A percentile compares a stretch with the other conserved stretches of the same genome.
Evolutionary conservation across 495 filamentous ascomycete genomes (phyloP).

Genomic region (Annulohypoxylon bovei): DNA sequence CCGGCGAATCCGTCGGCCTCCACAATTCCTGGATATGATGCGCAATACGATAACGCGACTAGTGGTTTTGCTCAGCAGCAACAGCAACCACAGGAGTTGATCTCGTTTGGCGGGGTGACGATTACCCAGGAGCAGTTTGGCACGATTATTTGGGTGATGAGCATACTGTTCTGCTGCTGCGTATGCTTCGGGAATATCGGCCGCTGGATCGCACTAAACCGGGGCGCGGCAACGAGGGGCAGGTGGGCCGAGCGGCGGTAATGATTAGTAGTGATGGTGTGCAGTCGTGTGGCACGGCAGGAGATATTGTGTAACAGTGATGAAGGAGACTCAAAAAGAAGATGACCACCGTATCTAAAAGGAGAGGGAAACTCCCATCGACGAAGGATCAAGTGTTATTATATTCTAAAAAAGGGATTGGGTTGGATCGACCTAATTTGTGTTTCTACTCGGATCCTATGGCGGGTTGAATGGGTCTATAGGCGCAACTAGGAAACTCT

Average conservation of each 20-base stretch:
- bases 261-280: background rate
- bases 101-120: conserved; percentile 63
- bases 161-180: conserved; percentile 91
- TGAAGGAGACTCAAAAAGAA: background rate
- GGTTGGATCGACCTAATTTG: background rate
- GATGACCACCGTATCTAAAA: background rate
- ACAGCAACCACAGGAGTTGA: background rate
- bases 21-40: conserved; percentile 13
- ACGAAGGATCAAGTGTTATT: background rate
- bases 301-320: background rate
- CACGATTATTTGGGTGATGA: conserved; percentile 85
- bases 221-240: conserved; percentile 46
- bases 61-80: conserved; percentile 8
- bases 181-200: conserved; percentile 98
- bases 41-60: conserved; percentile 41
- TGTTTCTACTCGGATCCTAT: background rate
- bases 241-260: conserved; percentile 47
- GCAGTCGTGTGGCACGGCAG: background rate
- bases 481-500: background rate
- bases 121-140: conserved; percentile 77
- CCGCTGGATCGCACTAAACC: conserved; percentile 72
- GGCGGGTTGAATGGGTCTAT: background rate
- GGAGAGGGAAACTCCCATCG: background rate
- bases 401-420: conserved; percentile 3
- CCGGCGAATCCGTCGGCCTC: conserved; percentile 50